Evolutionary conservation across 2,329 filamentous ascomycete genomes (phyloP), one percentile per base, ranked within the genome.

Genomic region (Fusarium kyushuense): DNA sequence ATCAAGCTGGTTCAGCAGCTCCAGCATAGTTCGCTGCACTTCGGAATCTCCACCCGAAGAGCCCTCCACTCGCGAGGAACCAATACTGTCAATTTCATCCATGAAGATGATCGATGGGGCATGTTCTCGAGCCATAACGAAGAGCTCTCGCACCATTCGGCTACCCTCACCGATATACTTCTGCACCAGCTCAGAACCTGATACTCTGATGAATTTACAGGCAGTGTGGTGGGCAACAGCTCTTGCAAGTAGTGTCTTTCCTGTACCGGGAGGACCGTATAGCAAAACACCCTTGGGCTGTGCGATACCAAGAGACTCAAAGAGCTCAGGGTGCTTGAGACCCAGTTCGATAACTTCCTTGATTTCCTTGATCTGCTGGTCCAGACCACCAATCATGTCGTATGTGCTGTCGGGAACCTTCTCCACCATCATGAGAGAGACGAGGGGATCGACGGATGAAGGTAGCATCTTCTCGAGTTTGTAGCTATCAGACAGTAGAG

Each of bases 351-450:
- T 98, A 75, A 99, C 96, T 83, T 99, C 96, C 84, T 99, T 99
- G 86, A 99, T 99, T 80, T 99, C 96, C 84, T 99, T 98, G 84
- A 99, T 98, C 79, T 99, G 96, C 80, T 99, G 95, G 79, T 99
- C 96, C 66, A 99, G 84, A 72, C 96, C 96, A 82, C 96, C 96
- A 79, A 99, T 99, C 96, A 99, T 99, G 83, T 99, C 96, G 85
- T 99, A 99, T 78, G 96, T 99, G 84, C 94, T 97, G 85, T 99
- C 96, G 17, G 96, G 96, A 17, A 99, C 96, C 86, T 99, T 99
- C 80, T 99, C 96, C 53, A 99, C 96, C 96, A 99, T 99, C 96
- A 99, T 99, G 79, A 99, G 92, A 35, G 96, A 99, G 58, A 99
- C 96, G 60, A 99, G 91, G 36, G 96, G 96, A 78, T 99, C 96